Base-by-base conservation (phyloP, 2,329 filamentous ascomycete species). In the Penicillium sp. region DNA sequence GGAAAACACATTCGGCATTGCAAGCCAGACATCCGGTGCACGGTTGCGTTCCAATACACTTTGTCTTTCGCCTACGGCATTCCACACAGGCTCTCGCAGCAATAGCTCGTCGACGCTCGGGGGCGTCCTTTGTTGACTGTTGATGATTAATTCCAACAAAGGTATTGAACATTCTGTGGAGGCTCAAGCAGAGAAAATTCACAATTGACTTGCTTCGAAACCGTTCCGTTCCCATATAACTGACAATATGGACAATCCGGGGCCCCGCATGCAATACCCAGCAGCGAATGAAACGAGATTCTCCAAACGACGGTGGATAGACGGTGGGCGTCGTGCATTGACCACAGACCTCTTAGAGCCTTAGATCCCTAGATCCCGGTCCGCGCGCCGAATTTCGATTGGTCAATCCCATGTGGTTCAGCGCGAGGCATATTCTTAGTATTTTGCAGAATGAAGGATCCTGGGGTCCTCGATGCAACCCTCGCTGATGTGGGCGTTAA, bases 1-100 rank as follows among this genome's bases (percentile, higher is more conserved):
- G 52, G 18, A 55, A 55, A 18, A 51, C 46, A 31, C 52, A 55
- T 45, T 51, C 41, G 13, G 51, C 52, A n/a, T 55, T 55, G 28
- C 52, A 55, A 5, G 52, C 52, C 13, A 51, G 18, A 40, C 52
- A 55, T 3, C 52, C 52, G 7, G 52, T 51, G 16, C 52, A 55
- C 22, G 52, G 52, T 6, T 51, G 48, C 2, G 48, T 55, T 25
- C 52, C 52, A 10, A 55, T 38, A 20, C 52, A 55, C 33, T 55
- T 55, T 5, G 52, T 55, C 27, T 55, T 55, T 28, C 52, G 45
- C 22, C 52, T 35, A 6, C 52, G 52, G 30, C 52, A 55, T 43
- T 55, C 52, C 30, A 51, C 41, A 25, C 52, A 55, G n/a, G 52
- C 52, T 46, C 45, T 55, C 5, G 52, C 46, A 31, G 50, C 52